Percentiles rank a stretch among this genome's conserved stretches.
These are phyloP conservation scores for Cystobasidium tubakii DNA, from an alignment of 768 basidiomycete genomes.

Conservation along the genomic window DNA sequence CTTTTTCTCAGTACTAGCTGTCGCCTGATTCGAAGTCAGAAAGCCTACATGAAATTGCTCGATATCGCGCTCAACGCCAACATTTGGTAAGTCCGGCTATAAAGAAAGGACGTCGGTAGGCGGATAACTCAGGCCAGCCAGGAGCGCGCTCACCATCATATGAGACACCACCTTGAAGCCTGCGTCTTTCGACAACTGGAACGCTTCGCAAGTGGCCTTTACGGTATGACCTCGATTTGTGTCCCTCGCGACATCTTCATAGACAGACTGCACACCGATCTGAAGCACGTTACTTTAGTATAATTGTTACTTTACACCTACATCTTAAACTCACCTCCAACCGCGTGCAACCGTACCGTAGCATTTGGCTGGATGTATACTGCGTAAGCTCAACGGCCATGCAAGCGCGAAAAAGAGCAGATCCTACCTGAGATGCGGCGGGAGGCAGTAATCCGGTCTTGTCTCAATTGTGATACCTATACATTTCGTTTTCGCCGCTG, in stretches of 20 bases:
- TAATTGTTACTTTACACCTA: too few relatives aligned
- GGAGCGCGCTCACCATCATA: slow-evolving; percentile 62
- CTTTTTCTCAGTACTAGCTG: not conserved
- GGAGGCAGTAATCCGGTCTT: slow-evolving; percentile 92
- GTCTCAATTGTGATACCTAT: slow-evolving; percentile 99
- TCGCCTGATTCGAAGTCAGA: slow-evolving; percentile 84
- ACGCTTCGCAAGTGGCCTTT: slow-evolving; percentile 89
- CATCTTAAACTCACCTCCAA: slow-evolving; percentile 57
- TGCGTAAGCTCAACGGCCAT: not conserved
- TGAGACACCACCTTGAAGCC: slow-evolving; percentile 99
- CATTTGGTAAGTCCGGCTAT: slow-evolving; percentile 92
- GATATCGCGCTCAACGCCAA: slow-evolving; percentile 91
- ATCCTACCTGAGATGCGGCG: slow-evolving; percentile 79
- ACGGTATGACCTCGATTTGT: slow-evolving; percentile 99
- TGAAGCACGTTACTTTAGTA: not conserved
- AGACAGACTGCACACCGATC: slow-evolving; percentile 97
- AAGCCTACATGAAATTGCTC: slow-evolving; percentile 99
- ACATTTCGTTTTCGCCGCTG: slow-evolving; percentile 94
- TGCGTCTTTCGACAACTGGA: slow-evolving; percentile 96
- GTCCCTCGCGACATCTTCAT: slow-evolving; percentile 97
- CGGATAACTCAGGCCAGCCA: not conserved
- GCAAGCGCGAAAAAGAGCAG: not conserved
- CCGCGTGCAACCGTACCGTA: slow-evolving; percentile 95
- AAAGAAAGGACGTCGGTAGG: too few relatives aligned
- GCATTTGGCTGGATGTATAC: slow-evolving; percentile 70